Percentiles rank a stretch among this genome's conserved stretches.
These are phyloP conservation scores for Brettanomyces naardenensis DNA, from an alignment of 805 yeast genomes.

Conservation along the genomic window DNA sequence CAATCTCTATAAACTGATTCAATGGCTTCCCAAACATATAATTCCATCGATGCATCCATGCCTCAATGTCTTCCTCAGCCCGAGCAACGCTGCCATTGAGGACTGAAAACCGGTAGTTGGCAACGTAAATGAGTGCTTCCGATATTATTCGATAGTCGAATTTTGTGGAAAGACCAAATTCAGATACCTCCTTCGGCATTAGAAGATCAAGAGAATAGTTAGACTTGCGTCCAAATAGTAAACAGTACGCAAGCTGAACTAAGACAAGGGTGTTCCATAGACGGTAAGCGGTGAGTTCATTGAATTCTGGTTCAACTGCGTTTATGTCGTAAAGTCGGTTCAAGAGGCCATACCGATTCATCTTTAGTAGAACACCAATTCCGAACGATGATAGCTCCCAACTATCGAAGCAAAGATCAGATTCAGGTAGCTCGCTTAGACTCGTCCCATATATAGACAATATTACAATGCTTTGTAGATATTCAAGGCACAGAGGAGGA, in stretches of 20 bases:
- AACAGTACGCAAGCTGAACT: constrained; percentile 59
- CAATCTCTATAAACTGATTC: constrained; percentile 65
- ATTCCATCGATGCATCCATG: constrained; percentile 67
- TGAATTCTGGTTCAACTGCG: constrained; percentile 31
- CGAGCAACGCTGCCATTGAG: constrained; percentile 12
- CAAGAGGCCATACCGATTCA: constrained; percentile 37
- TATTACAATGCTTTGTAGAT: constrained; percentile 60
- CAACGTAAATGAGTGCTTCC: constrained; percentile 55
- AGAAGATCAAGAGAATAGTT: constrained; percentile 36
- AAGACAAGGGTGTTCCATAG: constrained; percentile 67
- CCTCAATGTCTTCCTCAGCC: constrained; percentile 32
- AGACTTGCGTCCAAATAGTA: constrained; percentile 42
- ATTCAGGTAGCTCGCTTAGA: constrained; percentile 28
- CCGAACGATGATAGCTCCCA: constrained; percentile 67
- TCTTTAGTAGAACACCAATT: constrained; percentile 33
- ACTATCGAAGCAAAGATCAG: constrained; percentile 45
- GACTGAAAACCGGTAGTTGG: constrained; percentile 52
- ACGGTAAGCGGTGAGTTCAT: constrained; percentile 48
- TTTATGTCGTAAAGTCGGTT: constrained; percentile 11
- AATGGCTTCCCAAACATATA: constrained; percentile 62
- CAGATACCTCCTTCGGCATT: constrained; percentile 28
- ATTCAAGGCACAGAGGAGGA: constrained; percentile 43
- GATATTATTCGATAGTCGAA: constrained; percentile 81
- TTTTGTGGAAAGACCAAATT: constrained; percentile 55
- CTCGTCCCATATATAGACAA: constrained; percentile 59